Evolutionary conservation across 192 early-diverging fungal species (phyloP).

Genomic region (Backusella liffmaniae): DNA sequence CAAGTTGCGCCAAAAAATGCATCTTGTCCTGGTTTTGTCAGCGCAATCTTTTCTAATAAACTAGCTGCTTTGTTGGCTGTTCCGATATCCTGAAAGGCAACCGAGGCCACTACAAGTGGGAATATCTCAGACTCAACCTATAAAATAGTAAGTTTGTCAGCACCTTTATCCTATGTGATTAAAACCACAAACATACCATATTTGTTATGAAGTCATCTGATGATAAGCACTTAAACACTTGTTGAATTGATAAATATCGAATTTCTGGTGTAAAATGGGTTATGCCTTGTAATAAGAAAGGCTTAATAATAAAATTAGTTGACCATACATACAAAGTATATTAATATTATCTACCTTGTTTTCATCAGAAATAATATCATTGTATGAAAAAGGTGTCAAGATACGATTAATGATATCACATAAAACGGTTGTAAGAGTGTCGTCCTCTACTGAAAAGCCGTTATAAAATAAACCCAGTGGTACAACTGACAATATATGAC

Average conservation of each 20-base stretch:
- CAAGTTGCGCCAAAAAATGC: conserved; percentile 13
- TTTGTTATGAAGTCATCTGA: conserved; percentile 19
- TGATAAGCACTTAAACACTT: conserved; percentile 42
- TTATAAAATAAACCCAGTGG: conserved; percentile 20
- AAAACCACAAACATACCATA: conserved; percentile 27
- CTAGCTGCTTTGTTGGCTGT: conserved; percentile 30
- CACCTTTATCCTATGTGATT: too few relatives aligned
- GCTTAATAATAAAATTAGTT: conserved; percentile 8
- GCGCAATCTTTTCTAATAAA: conserved; percentile 35
- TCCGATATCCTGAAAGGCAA: conserved; percentile 34
- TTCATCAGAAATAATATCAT: conserved; percentile 6
- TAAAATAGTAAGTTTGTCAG: background rate
- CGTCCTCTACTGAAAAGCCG: conserved; percentile 10
- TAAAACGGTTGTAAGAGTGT: conserved; percentile 9
- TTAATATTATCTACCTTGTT: conserved; percentile 15
- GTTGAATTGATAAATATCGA: conserved; percentile 39
- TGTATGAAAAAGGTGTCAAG: conserved; percentile 26
- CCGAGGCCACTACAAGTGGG: conserved; percentile 24
- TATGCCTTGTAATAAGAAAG: conserved; percentile 35
- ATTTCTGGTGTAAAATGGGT: conserved; percentile 35
- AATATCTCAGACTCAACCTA: conserved; percentile 37
- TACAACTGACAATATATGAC: conserved; percentile 16
- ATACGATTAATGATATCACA: conserved; percentile 35
- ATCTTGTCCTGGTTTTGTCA: background rate
- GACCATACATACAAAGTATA: background rate